Conservation (phyloP, 2,329 filamentous ascomycete species). For the Lecanoromycetidae sp. region DNA sequence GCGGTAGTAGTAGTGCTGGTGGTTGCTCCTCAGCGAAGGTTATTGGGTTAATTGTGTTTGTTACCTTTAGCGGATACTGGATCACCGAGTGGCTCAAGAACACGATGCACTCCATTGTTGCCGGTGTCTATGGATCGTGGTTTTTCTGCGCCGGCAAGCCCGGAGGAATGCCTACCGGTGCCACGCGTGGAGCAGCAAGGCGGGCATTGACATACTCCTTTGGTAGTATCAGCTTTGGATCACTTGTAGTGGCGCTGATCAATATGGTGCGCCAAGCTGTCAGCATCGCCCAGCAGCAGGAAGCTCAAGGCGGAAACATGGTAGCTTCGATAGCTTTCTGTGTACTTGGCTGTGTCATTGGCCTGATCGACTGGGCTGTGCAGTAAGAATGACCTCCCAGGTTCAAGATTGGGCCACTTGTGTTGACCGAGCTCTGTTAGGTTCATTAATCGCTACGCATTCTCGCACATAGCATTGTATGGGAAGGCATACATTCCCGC, state of each 20-base stretch:
- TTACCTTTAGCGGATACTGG: constrained; percentile 91
- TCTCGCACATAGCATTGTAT: constrained; percentile 85
- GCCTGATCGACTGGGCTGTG: constrained; percentile 70
- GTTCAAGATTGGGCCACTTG: too few relatives aligned
- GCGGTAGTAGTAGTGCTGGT: constrained; percentile 35
- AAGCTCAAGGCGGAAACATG: constrained; percentile 56
- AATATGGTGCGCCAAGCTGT: constrained; percentile 73
- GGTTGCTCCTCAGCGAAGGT: constrained; percentile 65
- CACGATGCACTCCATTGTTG: constrained; percentile 75
- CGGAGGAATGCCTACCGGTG: constrained; percentile 57
- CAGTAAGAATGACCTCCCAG: too few relatives aligned
- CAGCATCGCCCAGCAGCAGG: constrained; percentile 59
- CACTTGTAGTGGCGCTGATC: constrained; percentile 73
- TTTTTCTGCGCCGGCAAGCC: constrained; percentile 61
- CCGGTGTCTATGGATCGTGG: constrained; percentile 85
- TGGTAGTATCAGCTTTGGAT: constrained; percentile 78
- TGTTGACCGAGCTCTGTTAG: constrained; percentile 53
- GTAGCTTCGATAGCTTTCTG: constrained; percentile 58
- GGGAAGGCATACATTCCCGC: constrained; percentile 77
- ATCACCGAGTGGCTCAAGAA: constrained; percentile 90
- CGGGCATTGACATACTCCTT: constrained; percentile 83
- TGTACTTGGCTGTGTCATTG: constrained; percentile 62
- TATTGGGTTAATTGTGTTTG: constrained; percentile 71
- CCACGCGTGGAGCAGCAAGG: constrained; percentile 71
- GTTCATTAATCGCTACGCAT: constrained; percentile 86